Base-by-base conservation (phyloP, 2,329 filamentous ascomycete genomes). In the Acarospora socialis region DNA sequence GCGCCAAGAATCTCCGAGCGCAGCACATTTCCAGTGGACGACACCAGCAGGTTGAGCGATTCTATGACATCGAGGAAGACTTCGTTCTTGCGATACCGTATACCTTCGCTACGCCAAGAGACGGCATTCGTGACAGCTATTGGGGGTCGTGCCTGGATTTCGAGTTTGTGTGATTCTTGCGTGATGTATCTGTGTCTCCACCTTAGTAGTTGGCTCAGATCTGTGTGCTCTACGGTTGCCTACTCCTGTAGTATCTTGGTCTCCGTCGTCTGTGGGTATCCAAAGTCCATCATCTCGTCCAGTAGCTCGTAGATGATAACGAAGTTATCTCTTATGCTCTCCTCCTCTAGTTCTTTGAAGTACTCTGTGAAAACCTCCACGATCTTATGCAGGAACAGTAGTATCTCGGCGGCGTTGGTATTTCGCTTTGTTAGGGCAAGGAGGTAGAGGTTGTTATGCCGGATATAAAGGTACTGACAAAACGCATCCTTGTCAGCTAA, bases 251-350 rank as follows among this genome's bases (percentile, higher is more conserved):
- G 65, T 55, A 98, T 98, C 70, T 98, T 98, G 56, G 75, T 82
- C 59, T 98, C 90, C 44, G 90, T 98, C 7, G 90, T 98, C 58
- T 98, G 90, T 4, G 90, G 90, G 56, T 98, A 94, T 42, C 90
- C 90, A 66, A 98, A 98, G 60, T 98, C 90, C 90, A 98, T 98
- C 90, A 98, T 98, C 65, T 98, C 90, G 53, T 98, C 90, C 41
- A 98, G 72, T 39, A 98, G 63, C 60, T 98, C 90, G 66, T 98
- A 98, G 52, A 98, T 98, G 53, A 98, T 77, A 56, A 98, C 90
- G 54, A 98, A 98, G 65, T 98, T 98, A 66, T 98, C 90, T 47
- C 90, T 76, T 55, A 98, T 98, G 48, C 83, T 93, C 60, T 98
- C 90, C 58, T 98, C 90, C 59, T 98, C 90, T 38, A 98, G 70